These are phyloP conservation scores for Wickerhamiella cacticola DNA, from an alignment of 805 yeast genomes.

Conservation along the genomic window DNA sequence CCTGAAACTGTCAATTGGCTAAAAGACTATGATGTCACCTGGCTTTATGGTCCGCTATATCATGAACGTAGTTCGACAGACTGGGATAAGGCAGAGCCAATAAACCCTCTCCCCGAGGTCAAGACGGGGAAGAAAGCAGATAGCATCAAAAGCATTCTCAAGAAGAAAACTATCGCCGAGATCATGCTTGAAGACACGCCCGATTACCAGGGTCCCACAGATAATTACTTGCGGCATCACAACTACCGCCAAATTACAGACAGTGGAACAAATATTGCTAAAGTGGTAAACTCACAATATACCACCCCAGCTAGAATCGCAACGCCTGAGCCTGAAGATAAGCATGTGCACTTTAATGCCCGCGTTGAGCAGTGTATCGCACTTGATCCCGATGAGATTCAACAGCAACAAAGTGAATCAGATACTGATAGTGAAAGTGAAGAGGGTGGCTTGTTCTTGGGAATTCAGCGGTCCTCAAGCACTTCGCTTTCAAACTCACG, in stretches of 20 bases:
- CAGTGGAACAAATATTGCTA: conserved; percentile 24
- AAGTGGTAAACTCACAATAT: conserved; percentile 28
- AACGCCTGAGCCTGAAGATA: conserved; percentile 24
- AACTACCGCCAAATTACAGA: conserved; percentile 29
- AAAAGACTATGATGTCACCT: conserved; percentile 91
- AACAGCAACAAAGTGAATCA: background rate
- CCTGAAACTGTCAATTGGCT: conserved; percentile 94
- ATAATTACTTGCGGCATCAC: conserved; percentile 31
- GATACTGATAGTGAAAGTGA: conserved; percentile 39
- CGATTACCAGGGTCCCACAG: conserved; percentile 13
- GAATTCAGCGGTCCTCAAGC: conserved; percentile 33
- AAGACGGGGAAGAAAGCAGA: conserved; percentile 2
- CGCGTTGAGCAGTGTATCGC: conserved; percentile 92
- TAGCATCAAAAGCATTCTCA: conserved; percentile 66
- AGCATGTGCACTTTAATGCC: conserved; percentile 87
- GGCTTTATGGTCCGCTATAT: conserved; percentile 89
- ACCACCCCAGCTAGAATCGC: background rate
- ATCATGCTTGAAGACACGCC: conserved; percentile 41
- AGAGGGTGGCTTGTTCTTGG: conserved; percentile 58
- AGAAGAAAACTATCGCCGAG: conserved; percentile 76
- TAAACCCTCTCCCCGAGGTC: conserved; percentile 8
- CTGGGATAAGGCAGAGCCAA: conserved; percentile 12
- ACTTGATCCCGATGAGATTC: conserved; percentile 31
- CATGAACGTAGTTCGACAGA: conserved; percentile 28
- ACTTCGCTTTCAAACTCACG: conserved; percentile 18